Base-by-base conservation (phyloP, 2,329 filamentous ascomycete species). In the Phaeosphaeria sp. region DNA sequence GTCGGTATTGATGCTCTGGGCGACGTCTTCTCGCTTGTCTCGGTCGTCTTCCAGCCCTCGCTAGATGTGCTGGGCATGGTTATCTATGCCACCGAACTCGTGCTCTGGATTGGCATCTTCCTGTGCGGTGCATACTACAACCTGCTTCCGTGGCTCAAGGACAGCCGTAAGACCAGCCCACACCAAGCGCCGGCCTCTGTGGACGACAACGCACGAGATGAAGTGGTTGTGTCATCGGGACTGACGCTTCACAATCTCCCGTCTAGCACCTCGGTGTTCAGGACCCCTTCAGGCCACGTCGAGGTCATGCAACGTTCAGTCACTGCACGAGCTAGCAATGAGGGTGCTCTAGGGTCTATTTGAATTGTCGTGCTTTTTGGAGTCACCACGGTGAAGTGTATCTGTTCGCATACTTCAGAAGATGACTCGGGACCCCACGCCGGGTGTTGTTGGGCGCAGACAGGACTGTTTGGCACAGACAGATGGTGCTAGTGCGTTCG, bases 1-100 rank as follows among this genome's bases (percentile, higher is more conserved):
- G 88, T 90, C 0, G 86, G 80, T 1, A 89, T 91, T 44, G 89
- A 91, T 74, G 89, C 88, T 0, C 80, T 86, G 0, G 89, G 89
- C 0, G 89, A 91, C 71, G 71, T 91, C 3, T 88, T 88, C 53
- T 91, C 88, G 0, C 77, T 91, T 0, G 71, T 88, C 2, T 89
- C 88, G 0, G 79, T 91, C 17, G 77, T 89, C 43, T 90, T 89
- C 61, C 83, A 89, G 68, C 79, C 81, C 0, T 76, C 78, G 18
- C 67, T 89, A 3, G 85, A 90, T 66, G 69, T 89, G 0, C 74
- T 90, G 0, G 89, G 88, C 0, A 81, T 91, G 58, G 81, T 87
- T 1, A 89, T 91, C 17, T 91, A 91, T 69, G 86, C 83, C 1
- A 85, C 84, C 0, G 89, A 91, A 72, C 79, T 91, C 51, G 77